Conservation (phyloP, 1,284 basidiomycete genomes). For the Phenoliferia sp. region DNA sequence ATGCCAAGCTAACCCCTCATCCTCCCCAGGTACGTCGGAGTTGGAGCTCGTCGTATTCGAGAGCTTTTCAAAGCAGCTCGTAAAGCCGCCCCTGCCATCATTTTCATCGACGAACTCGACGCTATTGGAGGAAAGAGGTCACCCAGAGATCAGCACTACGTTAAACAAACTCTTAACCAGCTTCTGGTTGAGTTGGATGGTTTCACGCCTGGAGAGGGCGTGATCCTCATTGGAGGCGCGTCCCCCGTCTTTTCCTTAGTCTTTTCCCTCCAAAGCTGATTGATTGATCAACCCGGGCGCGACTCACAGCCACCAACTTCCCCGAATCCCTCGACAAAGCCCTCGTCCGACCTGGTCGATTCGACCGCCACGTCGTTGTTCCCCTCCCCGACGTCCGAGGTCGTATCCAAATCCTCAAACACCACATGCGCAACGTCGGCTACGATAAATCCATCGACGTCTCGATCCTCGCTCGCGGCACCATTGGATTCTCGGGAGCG, state of each 20-base stretch:
- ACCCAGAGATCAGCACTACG: constrained; percentile 54
- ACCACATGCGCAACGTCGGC: constrained; percentile 77
- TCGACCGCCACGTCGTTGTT: constrained; percentile 85
- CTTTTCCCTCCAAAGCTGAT: not conserved
- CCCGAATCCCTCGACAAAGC: constrained; percentile 79
- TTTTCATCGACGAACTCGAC: constrained; percentile 91
- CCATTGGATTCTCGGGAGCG: constrained; percentile 82
- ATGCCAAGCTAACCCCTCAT: no score
- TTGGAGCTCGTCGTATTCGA: constrained; percentile 91
- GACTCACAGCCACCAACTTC: constrained; percentile 73
- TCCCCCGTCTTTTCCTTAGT: not conserved
- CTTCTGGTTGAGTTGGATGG: constrained; percentile 92
- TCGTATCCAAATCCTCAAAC: constrained; percentile 78
- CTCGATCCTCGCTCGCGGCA: constrained; percentile 79
- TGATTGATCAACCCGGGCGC: no score
- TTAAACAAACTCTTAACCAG: constrained; percentile 76
- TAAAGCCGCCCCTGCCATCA: constrained; percentile 90
- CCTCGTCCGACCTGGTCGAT: constrained; percentile 85
- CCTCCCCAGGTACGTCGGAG: constrained; percentile 60
- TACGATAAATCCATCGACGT: constrained; percentile 68
- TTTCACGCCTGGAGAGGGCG: constrained; percentile 81
- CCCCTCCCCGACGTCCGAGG: constrained; percentile 78
- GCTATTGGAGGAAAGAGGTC: constrained; percentile 80
- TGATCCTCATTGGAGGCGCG: constrained; percentile 57
- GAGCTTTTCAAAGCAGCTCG: constrained; percentile 93